Evolutionary conservation across 2,329 filamentous ascomycete species (phyloP), one percentile per base, ranked within the genome.

Genomic region (Xylaria sp.): DNA sequence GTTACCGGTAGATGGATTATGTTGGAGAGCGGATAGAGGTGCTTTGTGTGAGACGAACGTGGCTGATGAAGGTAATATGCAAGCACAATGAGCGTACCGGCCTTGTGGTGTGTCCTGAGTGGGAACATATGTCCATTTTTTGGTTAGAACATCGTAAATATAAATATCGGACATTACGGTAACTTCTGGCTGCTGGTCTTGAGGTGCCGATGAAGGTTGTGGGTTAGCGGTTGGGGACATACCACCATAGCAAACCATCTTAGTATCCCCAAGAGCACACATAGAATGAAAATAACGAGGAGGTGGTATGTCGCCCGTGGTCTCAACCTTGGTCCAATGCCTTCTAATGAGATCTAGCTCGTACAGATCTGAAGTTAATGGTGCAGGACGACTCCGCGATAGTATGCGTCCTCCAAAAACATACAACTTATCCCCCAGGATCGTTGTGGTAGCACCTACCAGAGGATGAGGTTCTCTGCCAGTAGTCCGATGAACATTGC

Each of bases 131-230:
- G 91, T 94, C 95, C 95, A 99, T 50, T 84, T 90, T 71, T 86
- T 89, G 0, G 90, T 90, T 1, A 87, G 84, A 1, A 95, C 92
- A 75, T 99, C 94, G 76, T 92, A 98, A 33, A 99, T 92, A 77
- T 98, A 92, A 58, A 98, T 92, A 78, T 99, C 95, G 6, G 94
- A 97, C 94, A 99, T 97, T 60, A 98, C 95, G 1, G 93, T 90
- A 4, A 98, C 92, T 72, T 97, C 94, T 38, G 92, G 88, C 70
- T 93, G 91, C 57, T 87, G 81, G 66, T 94, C 91, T 62, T 82
- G 80, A 3, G 78, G 71, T 15, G 78, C 76, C 21, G 78, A 74
- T 49, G 77, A 71, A 35, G 83, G 76, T 46, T 83, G 80, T 59
- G 79, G 46, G n/a, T 54, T 83, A 6, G 83, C 80, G 11, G 88